Evolutionary conservation across 139 green algal species (phyloP), one percentile per base, ranked within the genome.

Genomic region (Asterochloris sp.): DNA sequence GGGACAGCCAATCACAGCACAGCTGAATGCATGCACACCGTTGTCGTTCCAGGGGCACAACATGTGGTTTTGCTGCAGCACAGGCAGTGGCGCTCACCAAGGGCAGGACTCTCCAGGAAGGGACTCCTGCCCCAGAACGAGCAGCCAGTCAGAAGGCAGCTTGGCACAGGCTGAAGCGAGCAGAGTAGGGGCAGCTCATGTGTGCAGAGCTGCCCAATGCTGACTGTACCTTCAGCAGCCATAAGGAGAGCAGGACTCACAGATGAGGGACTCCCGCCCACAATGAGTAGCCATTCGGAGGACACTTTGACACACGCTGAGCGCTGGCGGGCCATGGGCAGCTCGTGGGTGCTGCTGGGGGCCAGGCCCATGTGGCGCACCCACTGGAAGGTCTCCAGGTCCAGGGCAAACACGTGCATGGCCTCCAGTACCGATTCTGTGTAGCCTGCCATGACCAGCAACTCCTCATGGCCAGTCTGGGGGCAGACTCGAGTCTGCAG

Each of bases 391-490:
- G 64, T 82, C 38, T 66, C 21, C 15, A 87, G 79, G 75, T 87
- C 84, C 73, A 87, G 79, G 26, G 67, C 79, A 54, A 67, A 78
- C 12, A 68, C 67, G 12, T 81, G 38, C 84, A 87, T 84, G 54
- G 54, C 11, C 19, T 60, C 69, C 73, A 86, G 78, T 27, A 63
- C 62, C 29, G 61, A 69, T 21, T 61, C 60, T 21, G 27, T 66
- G 73, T 83, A 83, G 66, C 84, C 84, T 29, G 79, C 79, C 19
- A 82, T 10, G 13, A 87, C 76, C 28, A 87, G 61, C 74, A 87
- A 68, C 79, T 87, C 79, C 61, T 84, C 79, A 54, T 67, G 69
- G 0, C 69, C 79, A 17, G 79, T 87, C 17, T 62, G 27, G 6
- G 84, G 84, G 61, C 24, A 73, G 13, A 10, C 14, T 13, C 84